Evolutionary conservation across 371 early-diverging fungal species (phyloP).

Genomic region (Zopfochytrium polystomum): DNA sequence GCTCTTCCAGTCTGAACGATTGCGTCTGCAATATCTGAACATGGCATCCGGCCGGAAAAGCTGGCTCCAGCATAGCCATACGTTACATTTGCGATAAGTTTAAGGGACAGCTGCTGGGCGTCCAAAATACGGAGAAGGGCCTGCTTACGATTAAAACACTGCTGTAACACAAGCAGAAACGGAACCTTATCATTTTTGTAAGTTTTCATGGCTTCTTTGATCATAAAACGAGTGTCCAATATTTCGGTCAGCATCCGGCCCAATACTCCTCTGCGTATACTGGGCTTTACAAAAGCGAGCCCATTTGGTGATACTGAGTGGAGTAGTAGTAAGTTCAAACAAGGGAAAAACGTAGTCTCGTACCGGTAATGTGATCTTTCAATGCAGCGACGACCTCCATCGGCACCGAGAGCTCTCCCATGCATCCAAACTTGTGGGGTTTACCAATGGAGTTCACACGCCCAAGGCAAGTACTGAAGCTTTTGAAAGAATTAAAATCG

Average conservation of each 20-base stretch:
- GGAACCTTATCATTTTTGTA: conserved; percentile 59
- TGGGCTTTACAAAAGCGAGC: conserved; percentile 72
- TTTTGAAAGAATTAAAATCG: conserved; percentile 12
- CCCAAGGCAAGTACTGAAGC: conserved; percentile 83
- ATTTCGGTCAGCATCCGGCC: conserved; percentile 80
- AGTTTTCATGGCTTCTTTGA: conserved; percentile 78
- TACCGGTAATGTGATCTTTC: conserved; percentile 67
- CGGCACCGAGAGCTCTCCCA: conserved; percentile 35
- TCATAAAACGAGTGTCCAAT: conserved; percentile 82
- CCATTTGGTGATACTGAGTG: too few relatives aligned
- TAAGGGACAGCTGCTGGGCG: conserved; percentile 78
- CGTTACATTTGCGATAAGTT: conserved; percentile 87
- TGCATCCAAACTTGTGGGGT: conserved; percentile 31
- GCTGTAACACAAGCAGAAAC: conserved; percentile 18
- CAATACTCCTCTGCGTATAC: conserved; percentile 70
- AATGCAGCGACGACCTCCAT: conserved; percentile 50
- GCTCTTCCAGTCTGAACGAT: conserved; percentile 83
- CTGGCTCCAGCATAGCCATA: conserved; percentile 86
- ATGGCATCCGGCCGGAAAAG: conserved; percentile 88
- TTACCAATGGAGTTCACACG: conserved; percentile 49
- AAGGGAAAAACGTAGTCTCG: too few relatives aligned
- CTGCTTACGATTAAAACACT: conserved; percentile 17
- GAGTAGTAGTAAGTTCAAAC: too few relatives aligned
- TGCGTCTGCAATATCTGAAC: conserved; percentile 83
- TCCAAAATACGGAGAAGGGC: conserved; percentile 55